Evolutionary conservation across 2,329 filamentous ascomycete genomes (phyloP), one percentile per base, ranked within the genome.

Genomic region (Penicillium vulpinum): DNA sequence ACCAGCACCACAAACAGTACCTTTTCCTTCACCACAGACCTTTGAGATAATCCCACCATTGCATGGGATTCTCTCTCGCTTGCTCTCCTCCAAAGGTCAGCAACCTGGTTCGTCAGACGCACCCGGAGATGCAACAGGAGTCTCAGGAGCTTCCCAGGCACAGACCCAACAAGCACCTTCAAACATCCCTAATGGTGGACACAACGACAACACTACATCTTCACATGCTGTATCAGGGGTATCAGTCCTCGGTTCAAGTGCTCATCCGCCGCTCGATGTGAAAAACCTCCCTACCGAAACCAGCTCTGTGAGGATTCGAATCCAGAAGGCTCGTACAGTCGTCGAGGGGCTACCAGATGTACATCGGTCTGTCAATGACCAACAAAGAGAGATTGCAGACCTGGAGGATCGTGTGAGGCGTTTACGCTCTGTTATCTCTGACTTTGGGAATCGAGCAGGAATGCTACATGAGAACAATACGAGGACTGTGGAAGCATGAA

Each of bases 31-130:
- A 48, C 89, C 92, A 28, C 88, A 92, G 74, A 86, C 86, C 48
- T 91, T 97, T 77, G 92, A 96, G 78, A 85, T 91, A 65, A 84
- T 96, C 52, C 91, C 92, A 26, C 86, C 92, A 68, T 85, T 97
- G 52, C 88, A 91, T 68, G 82, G 86, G 57, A 85, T 96, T 64
- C 85, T 97, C 59, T 81, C 86, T 63, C 89, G 90, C 49, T 83
- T 97, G 18, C 85, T 89, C 64, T 80, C 77, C 28, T 66, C 72
- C 18, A 78, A 71, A 58, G 68, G 65, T 65, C 78, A 77, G 51
- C 69, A 77, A 47, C 73, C 75, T 43, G 71, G 54, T 26, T 54
- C 60, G 58, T 48, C 66, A 41, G 57, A 60, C 22, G 58, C 54
- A 18, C 21, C 58, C 11, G 66, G 64, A 22, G 67, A 64, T 15